Conservation (phyloP, 768 basidiomycete genomes). For the Amylocystis lapponica region DNA sequence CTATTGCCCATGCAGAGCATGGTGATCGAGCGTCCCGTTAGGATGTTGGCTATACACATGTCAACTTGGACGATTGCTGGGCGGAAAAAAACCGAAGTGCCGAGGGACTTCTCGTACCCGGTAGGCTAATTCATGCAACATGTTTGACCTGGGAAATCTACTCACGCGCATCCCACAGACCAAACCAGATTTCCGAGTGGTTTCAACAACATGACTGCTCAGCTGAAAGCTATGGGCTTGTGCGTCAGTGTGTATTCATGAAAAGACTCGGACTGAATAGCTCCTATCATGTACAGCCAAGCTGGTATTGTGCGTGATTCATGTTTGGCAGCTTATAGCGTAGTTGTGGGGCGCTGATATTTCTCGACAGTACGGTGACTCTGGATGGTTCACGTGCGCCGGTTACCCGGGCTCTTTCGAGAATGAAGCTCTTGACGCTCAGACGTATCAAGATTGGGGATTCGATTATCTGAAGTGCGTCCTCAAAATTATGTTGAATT, state of each 20-base stretch:
- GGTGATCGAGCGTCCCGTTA: conserved; percentile 12
- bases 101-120: conserved; percentile 47
- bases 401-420: conserved; percentile 59
- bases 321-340: neutral
- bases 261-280: too few species aligned
- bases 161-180: conserved; percentile 27
- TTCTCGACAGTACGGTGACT: conserved; percentile 50
- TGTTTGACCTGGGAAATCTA: neutral
- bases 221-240: conserved; percentile 53
- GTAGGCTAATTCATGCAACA: conserved; percentile 25
- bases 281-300: conserved; percentile 43
- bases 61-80: conserved; percentile 65
- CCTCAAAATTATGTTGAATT: neutral
- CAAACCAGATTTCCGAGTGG: conserved; percentile 48
- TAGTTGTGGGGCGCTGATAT: too few species aligned
- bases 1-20: neutral
- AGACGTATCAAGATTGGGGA: conserved; percentile 57
- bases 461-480: conserved; percentile 60
- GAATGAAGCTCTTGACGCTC: conserved; percentile 57
- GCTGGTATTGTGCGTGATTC: conserved; percentile 47
- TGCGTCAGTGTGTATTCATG: too few species aligned
- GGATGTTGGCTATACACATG: conserved; percentile 53
- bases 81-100: conserved; percentile 49
- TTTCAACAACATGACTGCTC: conserved; percentile 49
- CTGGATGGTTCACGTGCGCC: conserved; percentile 65